phyloP scores from a whole-genome alignment of 1,284 basidiomycete species.

The Mycosarcoma maydis region DNA sequence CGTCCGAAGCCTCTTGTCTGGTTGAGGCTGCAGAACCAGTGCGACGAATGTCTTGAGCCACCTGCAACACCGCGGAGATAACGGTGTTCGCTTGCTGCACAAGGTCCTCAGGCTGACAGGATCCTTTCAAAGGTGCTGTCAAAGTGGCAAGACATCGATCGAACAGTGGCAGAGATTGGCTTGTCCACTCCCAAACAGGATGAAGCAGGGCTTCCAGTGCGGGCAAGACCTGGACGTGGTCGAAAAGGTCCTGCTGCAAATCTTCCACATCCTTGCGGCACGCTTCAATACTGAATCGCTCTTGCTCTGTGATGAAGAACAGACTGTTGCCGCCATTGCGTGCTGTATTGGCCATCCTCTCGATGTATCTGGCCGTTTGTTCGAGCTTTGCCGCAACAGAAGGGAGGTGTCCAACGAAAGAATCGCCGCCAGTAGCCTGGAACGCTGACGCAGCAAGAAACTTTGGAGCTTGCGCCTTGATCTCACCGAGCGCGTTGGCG shows the following conservation, averaged over 20 bases:
- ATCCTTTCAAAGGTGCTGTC: slow-evolving; percentile 9
- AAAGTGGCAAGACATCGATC: slow-evolving; percentile 20
- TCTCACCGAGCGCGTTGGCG: slow-evolving; percentile 22
- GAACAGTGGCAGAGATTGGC: slow-evolving; percentile 2
- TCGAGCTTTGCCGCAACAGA: slow-evolving; percentile 12
- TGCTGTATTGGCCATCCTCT: slow-evolving; percentile 7
- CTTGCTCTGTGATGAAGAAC: slow-evolving; percentile 29
- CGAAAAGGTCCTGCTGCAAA: slow-evolving; percentile 11
- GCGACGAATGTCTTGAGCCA: slow-evolving; percentile 59
- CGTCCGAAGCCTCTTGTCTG: not conserved
- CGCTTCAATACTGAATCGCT: slow-evolving; percentile 7
- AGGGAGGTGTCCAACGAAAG: slow-evolving; percentile 9
- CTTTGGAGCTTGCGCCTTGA: slow-evolving; percentile 27
- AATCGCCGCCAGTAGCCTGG: slow-evolving; percentile 8
- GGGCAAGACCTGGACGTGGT: slow-evolving; percentile 6
- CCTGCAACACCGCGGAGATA: slow-evolving; percentile 59
- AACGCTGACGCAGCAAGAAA: slow-evolving; percentile 32
- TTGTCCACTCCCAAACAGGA: slow-evolving; percentile 26
- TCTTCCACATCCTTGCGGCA: slow-evolving; percentile 11
- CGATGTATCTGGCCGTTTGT: slow-evolving; percentile 10
- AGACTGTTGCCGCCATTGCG: not conserved
- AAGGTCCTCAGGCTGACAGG: slow-evolving; percentile 13
- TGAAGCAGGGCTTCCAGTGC: slow-evolving; percentile 36
- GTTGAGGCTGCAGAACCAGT: slow-evolving; percentile 1
- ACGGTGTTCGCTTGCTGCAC: slow-evolving; percentile 33